Conservation (phyloP, 1,284 basidiomycete species). For the Bjerkandera adusta region DNA sequence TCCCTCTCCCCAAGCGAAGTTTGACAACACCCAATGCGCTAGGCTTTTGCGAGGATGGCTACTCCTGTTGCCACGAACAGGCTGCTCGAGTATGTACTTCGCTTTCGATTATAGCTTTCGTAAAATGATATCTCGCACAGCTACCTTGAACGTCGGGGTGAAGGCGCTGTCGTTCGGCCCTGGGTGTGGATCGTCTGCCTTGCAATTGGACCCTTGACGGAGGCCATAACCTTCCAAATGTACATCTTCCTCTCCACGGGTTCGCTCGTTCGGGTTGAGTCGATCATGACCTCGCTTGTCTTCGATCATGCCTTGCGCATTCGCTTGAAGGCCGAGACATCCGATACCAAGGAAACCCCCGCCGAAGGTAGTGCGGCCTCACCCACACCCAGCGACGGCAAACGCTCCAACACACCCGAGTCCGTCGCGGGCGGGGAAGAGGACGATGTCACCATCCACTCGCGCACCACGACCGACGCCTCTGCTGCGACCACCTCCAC, state of each 20-base stretch:
- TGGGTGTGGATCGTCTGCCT: constrained; percentile 65
- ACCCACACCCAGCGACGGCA: constrained; percentile 14
- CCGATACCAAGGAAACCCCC: constrained; percentile 18
- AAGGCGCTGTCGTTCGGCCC: constrained; percentile 37
- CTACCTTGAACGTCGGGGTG: constrained; percentile 42
- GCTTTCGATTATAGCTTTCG: not conserved
- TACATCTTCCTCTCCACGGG: constrained; percentile 34
- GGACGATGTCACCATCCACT: constrained; percentile 11
- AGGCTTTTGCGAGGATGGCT: constrained; percentile 32
- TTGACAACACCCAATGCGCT: not conserved
- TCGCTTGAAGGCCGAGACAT: constrained; percentile 56
- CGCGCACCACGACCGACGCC: constrained; percentile 6
- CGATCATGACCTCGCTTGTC: constrained; percentile 65
- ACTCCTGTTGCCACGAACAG: constrained; percentile 46
- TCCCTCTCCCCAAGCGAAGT: not conserved
- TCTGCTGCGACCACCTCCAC: constrained; percentile 7
- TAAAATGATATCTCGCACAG: constrained; percentile 15
- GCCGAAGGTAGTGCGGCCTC: constrained; percentile 9
- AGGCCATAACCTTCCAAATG: constrained; percentile 39
- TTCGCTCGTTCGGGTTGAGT: constrained; percentile 52
- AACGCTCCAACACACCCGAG: constrained; percentile 1
- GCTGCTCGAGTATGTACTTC: constrained; percentile 32
- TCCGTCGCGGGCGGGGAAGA: constrained; percentile 15
- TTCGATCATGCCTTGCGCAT: constrained; percentile 73
- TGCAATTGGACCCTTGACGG: constrained; percentile 52